Percentiles rank a stretch among this genome's conserved stretches.
Evolutionary conservation across 2,329 filamentous ascomycete genomes (phyloP).

Genomic region (Penicillium sp.): DNA sequence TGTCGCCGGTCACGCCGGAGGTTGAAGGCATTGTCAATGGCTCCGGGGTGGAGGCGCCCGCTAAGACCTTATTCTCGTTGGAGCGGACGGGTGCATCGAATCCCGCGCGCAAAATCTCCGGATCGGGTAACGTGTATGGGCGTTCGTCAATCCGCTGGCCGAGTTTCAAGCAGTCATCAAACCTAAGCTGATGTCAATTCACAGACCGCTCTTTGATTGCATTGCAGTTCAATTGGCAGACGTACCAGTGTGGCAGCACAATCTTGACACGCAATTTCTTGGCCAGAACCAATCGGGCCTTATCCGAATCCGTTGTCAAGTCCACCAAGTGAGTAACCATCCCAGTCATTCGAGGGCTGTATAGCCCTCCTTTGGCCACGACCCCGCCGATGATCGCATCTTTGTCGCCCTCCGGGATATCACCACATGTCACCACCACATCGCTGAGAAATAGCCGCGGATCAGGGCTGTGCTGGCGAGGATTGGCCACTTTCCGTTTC

Average conservation of each 20-base stretch:
- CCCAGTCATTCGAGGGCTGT: constrained; percentile 64
- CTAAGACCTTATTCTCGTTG: constrained; percentile 55
- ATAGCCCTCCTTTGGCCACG: constrained; percentile 79
- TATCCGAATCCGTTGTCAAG: constrained; percentile 66
- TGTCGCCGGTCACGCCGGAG: constrained; percentile 34
- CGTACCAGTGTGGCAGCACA: constrained; percentile 84
- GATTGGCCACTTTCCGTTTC: constrained; percentile 65
- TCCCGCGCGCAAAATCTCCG: constrained; percentile 65
- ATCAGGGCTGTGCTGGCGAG: constrained; percentile 83
- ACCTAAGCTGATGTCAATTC: constrained; percentile 51
- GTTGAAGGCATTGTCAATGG: constrained; percentile 37
- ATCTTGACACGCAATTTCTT: constrained; percentile 71
- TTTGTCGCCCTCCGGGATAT: constrained; percentile 78
- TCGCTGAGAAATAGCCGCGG: constrained; percentile 84
- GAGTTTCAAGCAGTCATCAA: constrained; percentile 91
- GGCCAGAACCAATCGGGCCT: constrained; percentile 50
- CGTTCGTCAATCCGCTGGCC: constrained; percentile 83
- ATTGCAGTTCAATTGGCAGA: not conserved
- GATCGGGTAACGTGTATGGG: constrained; percentile 79
- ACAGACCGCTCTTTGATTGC: not conserved
- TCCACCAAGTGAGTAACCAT: constrained; percentile 86
- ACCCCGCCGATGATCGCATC: constrained; percentile 89
- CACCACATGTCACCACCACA: constrained; percentile 73
- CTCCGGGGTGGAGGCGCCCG: constrained; percentile 58
- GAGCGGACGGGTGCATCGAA: constrained; percentile 53